Base-by-base conservation (phyloP, 495 filamentous ascomycete species). In the Physcia stellaris region DNA sequence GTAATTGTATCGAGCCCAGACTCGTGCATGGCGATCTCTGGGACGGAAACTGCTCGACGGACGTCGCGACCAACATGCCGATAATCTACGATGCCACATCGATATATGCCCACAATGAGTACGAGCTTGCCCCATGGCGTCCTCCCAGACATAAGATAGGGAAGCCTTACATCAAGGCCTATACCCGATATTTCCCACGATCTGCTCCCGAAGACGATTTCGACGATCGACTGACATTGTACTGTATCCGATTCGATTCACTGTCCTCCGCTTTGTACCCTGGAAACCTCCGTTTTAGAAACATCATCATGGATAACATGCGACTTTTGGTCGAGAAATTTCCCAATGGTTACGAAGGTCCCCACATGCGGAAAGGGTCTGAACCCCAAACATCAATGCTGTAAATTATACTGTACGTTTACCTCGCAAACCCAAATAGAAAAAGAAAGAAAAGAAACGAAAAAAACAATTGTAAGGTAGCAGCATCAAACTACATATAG, bases 101-200 rank as follows among this genome's bases (percentile, higher is more conserved):
- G 10, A 21, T 48, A 3, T 54, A 55, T 40, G 52, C 45, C 30
- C 53, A 57, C 18, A 57, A 57, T 38, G 53, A 57, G 37, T 42
- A 49, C 55, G 38, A 47, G 47, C 39, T 45, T 12, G 37, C 27
- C 10, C 23, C 37, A 3, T 38, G 28, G 37, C 43, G 52, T 13
- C 43, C 38, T 16, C 24, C 22, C 6, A 38, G 54, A 10, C 42
- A 52, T 26, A 39, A 35, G 5, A 48, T 57, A 29, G 51, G 54
- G 15, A 48, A 47, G 31, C 26, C 22, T 23, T 58, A 54, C 12
- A 35, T 56, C 24, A 31, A 48, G 18, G 54, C 43, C 3, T 58
- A 57, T 22, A 41, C 40, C 31, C 40, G 48, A 29, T 41, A 54
- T 29, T 57, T 52, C 16, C 50, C 47, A 10, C 36, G 42, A 18